phyloP scores from a whole-genome alignment of 148 eudicot species.

The Beta vulgaris region DNA sequence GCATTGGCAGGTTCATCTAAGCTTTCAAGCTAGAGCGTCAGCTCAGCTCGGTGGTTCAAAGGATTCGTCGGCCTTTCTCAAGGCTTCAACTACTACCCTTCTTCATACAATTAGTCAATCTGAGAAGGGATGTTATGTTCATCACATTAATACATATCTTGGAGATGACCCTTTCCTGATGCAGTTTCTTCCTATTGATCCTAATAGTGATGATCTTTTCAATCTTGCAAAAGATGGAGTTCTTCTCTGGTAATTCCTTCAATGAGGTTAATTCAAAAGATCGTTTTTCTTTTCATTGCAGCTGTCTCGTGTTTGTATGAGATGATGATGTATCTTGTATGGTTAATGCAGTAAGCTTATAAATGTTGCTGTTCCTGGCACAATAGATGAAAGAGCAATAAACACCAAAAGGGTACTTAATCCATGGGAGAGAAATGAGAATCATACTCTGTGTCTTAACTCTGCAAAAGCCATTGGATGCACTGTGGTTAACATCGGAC shows the following conservation, averaged over 20 bases:
- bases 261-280: constrained; percentile 4
- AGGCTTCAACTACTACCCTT: constrained; percentile 82
- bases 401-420: constrained; percentile 82
- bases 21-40: constrained; percentile 67
- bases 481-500: constrained; percentile 96
- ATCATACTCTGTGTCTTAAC: constrained; percentile 94
- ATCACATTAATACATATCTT: constrained; percentile 88
- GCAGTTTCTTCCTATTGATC: constrained; percentile 90
- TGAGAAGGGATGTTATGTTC: constrained; percentile 84
- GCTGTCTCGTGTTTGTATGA: neutral
- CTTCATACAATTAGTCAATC: constrained; percentile 82
- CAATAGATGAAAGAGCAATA: constrained; percentile 91
- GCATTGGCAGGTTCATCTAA: constrained; percentile 64
- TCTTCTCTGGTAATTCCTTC: constrained; percentile 75
- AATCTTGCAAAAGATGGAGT: constrained; percentile 95
- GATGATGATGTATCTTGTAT: constrained; percentile 18
- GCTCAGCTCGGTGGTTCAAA: constrained; percentile 60
- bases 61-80: constrained; percentile 71
- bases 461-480: constrained; percentile 99
- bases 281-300: neutral
- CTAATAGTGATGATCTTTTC: constrained; percentile 61
- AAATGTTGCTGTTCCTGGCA: constrained; percentile 89
- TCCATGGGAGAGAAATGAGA: constrained; percentile 98
- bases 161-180: constrained; percentile 89
- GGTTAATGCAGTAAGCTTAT: constrained; percentile 81